Evolutionary conservation across 768 basidiomycete genomes (phyloP), one percentile per base, ranked within the genome.

Genomic region (Pholiota microspora): DNA sequence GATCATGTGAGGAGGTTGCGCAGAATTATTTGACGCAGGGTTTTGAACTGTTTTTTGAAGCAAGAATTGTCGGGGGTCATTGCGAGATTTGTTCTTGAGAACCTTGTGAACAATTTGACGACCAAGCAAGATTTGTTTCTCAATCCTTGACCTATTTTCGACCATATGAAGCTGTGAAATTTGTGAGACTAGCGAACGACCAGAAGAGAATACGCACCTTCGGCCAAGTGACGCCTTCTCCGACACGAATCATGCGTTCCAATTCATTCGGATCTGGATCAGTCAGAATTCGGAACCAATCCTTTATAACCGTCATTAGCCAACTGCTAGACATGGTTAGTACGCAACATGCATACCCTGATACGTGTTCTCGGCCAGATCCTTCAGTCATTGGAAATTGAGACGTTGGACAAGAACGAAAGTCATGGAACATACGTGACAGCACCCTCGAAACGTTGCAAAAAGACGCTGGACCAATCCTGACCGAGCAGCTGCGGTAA

Each of bases 161-260:
- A 98, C 91, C 83, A 98, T 98, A 62, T 92, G 93, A 12, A 97
- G 72, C 94, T 95, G n/a, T n/a, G n/a, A n/a, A n/a, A n/a, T n/a
- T n/a, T n/a, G n/a, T n/a, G n/a, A n/a, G 23, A 23, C 31, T 24
- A 9, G 10, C 16, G 24, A 29, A 23, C 7, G 21, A 9, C 23
- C 9, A 35, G 21, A 7, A 15, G 18, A 9, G 3, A 24, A 47
- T 23, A 48, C 74, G 54, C 59, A 96, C 91, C 76, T 96, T 98
- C 0, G 97, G 96, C 94, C 94, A 99, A n/a, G 97, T 91, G 25
- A 94, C 96, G 8, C 83, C 67, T 71, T 97, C 79, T 9, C 97
- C 97, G 0, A 93, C 89, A 51, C 76, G 75, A 56, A 97, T 82
- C 92, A 98, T 94, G 57, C 93, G 76, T 56, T 82, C 84, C 51